A percentile compares a stretch with the other conserved stretches of the same genome.
phyloP scores from a whole-genome alignment of 345 rosid species.

The Lepidium didymum region DNA sequence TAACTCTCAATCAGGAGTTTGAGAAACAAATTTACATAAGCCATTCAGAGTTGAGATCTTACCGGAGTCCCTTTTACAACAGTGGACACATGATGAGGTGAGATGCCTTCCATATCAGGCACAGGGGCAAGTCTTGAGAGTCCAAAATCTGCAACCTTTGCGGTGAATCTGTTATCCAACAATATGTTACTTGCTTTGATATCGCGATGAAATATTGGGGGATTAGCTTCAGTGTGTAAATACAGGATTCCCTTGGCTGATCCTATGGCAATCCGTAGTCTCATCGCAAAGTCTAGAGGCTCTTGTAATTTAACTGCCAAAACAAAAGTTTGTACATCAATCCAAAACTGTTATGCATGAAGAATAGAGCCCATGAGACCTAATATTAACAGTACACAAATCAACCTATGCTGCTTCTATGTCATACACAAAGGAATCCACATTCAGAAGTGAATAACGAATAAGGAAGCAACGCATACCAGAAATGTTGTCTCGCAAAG shows the following conservation, averaged over 20 bases:
- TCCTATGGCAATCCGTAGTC: constrained; percentile 65
- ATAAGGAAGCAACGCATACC: constrained; percentile 38
- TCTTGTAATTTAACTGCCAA: constrained; percentile 47
- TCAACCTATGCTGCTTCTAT: not conserved
- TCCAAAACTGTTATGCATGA: not conserved
- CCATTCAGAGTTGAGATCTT: constrained; percentile 6
- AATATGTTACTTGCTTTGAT: constrained; percentile 92
- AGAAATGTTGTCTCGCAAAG: constrained; percentile 76
- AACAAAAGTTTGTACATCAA: not conserved
- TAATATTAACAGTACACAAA: not conserved
- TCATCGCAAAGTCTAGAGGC: constrained; percentile 54
- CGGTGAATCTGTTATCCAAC: constrained; percentile 56
- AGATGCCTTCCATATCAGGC: constrained; percentile 60
- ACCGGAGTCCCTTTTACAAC: constrained; percentile 95
- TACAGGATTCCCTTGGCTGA: constrained; percentile 84
- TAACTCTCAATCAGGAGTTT: constrained; percentile 4
- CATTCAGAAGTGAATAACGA: not conserved
- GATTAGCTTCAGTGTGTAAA: constrained; percentile 88
- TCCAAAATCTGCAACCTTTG: constrained; percentile 98
- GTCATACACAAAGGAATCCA: not conserved
- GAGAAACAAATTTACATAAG: not conserved
- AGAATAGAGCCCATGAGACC: not conserved
- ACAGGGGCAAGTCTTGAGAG: constrained; percentile 87
- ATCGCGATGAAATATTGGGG: constrained; percentile 91
- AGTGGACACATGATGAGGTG: constrained; percentile 73